phyloP scores from a whole-genome alignment of 352 stramenopile genomes.

The Globisporangium irregulare region DNA sequence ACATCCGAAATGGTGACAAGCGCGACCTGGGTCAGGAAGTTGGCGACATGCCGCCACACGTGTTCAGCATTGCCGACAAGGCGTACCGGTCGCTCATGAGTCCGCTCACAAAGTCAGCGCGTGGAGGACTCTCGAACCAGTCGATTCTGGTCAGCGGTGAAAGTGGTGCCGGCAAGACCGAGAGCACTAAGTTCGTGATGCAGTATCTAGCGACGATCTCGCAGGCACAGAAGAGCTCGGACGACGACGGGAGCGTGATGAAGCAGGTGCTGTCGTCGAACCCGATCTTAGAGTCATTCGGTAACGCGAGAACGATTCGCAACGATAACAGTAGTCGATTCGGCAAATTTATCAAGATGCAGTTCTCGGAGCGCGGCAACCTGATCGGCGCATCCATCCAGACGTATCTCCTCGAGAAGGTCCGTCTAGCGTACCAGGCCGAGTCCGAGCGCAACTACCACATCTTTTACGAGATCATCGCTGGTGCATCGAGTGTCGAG shows the following conservation, averaged over 20 bases:
- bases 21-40: conserved; percentile 60
- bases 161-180: conserved; percentile 95
- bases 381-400: conserved; percentile 92
- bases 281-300: conserved; percentile 98
- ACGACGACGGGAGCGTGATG: conserved; percentile 74
- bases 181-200: conserved; percentile 96
- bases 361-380: conserved; percentile 77
- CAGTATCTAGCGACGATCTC: conserved; percentile 93
- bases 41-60: conserved; percentile 83
- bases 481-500: conserved; percentile 54
- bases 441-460: conserved; percentile 95
- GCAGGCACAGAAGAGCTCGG: conserved; percentile 32
- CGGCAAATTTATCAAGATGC: conserved; percentile 97
- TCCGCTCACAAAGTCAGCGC: conserved; percentile 33
- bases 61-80: conserved; percentile 90
- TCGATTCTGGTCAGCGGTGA: conserved; percentile 92
- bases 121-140: conserved; percentile 69
- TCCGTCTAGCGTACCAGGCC: conserved; percentile 92
- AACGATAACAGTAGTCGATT: conserved; percentile 98
- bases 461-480: conserved; percentile 95
- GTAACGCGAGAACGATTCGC: conserved; percentile 96
- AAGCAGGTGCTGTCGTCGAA: conserved; percentile 96
- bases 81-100: conserved; percentile 83
- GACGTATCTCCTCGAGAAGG: conserved; percentile 96
- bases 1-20: conserved; percentile 82